Conservation (phyloP, 1,284 basidiomycete species). For the Microbotryum scabiosae region DNA sequence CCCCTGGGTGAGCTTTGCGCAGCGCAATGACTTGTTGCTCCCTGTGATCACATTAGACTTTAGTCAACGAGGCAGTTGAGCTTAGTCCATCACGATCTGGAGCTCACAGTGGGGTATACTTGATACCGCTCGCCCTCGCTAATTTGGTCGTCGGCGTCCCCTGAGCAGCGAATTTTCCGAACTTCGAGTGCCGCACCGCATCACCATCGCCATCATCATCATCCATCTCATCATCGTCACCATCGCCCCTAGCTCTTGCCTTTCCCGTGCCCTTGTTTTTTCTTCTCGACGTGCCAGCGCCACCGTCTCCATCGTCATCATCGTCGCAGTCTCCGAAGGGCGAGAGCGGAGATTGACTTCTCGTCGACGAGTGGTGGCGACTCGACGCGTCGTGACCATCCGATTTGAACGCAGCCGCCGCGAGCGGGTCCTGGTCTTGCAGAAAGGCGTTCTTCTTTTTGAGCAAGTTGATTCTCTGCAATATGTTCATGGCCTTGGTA, state of each 20-base stretch:
- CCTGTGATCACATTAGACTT: no score
- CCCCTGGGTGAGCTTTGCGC: slow-evolving; percentile 28
- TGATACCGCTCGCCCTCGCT: slow-evolving; percentile 7
- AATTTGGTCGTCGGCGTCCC: neutral
- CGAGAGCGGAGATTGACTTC: neutral
- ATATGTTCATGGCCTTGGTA: no score
- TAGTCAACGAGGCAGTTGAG: neutral
- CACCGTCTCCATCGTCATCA: neutral
- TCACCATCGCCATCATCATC: no score
- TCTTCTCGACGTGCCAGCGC: neutral
- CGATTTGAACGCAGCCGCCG: neutral
- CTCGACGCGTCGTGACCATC: neutral
- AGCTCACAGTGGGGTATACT: slow-evolving; percentile 32
- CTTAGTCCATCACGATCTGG: neutral
- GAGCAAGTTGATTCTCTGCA: slow-evolving; percentile 1
- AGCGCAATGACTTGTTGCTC: slow-evolving; percentile 35
- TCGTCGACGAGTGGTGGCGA: neutral
- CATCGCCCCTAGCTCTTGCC: slow-evolving; percentile 1
- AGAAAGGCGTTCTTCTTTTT: slow-evolving; percentile 14
- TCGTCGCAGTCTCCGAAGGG: neutral
- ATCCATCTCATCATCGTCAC: neutral
- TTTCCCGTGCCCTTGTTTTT: slow-evolving; percentile 2
- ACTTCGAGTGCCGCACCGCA: neutral
- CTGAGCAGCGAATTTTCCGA: slow-evolving; percentile 13
- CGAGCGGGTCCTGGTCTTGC: slow-evolving; percentile 20